Evolutionary conservation across 176 grass and related monocot genomes (phyloP), one percentile per base, ranked within the genome.

Genomic region (Ampelocalamus luodianensis): DNA sequence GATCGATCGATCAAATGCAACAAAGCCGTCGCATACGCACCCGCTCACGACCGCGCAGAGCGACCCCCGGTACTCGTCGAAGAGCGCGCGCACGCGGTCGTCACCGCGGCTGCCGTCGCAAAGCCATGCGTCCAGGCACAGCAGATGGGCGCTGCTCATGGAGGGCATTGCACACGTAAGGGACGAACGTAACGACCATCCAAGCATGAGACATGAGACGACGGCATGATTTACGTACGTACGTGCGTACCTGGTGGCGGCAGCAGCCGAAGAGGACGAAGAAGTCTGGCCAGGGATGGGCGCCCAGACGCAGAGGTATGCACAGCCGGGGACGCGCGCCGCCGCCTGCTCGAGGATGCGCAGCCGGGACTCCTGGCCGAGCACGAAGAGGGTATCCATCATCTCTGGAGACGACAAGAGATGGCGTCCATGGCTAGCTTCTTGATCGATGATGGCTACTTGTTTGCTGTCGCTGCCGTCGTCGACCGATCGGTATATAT

Each of bases 111-210:
- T 67, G 16, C 81, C 85, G 44, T 56, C 84, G 22, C 82, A 37
- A 69, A 95, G 74, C 88, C 89, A 97, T 16, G 79, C 93, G 32
- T 87, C 89, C 46, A 86, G 0, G 85, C 82, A 71, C 54, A 90
- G 26, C 6, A 90, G 71, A 42, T 65, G 77, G 63, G 42, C 60
- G 32, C 77, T 79, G 76, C 59, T 79, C 76, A 48, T 20, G 40
- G 40, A 26, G n/a, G 38, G 81, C 56, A 62, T 83, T 77, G 62
- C 48, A 55, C 46, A 32, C 23, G 59, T 14, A 83, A 65, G 29
- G 2, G 63, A 68, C 10, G 77, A 4, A 24, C 58, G 54, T 22
- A 16, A 20, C 53, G 56, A 17, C 42, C 59, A 44, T 46, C 23
- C 76, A 43, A 24, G 23, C 14, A 18, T 26, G 38, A 5, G 58